phyloP scores from a whole-genome alignment of 441 rosid genomes.

The Breynia disticha region DNA sequence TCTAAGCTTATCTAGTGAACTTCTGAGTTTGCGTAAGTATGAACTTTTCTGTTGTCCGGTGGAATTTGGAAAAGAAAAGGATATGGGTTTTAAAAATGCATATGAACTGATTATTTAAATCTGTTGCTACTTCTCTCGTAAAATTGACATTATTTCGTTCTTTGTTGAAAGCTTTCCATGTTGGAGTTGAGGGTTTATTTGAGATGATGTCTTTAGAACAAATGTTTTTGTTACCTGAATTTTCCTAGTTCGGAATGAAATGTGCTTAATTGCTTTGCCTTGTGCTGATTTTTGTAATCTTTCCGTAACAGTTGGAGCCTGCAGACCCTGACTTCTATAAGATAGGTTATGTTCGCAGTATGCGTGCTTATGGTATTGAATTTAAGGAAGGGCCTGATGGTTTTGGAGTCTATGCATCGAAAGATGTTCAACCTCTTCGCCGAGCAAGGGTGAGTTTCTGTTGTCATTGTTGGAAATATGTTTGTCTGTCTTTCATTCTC shows the following conservation, averaged over 20 bases:
- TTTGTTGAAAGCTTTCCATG: no score
- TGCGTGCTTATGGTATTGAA: slow-evolving; percentile 87
- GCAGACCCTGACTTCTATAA: slow-evolving; percentile 92
- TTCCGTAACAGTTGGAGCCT: slow-evolving; percentile 29
- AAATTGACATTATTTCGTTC: no score
- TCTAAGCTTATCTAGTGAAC: no score
- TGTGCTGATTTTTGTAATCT: background rate
- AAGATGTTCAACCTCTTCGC: slow-evolving; percentile 69
- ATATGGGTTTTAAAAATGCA: no score
- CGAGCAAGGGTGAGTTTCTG: slow-evolving; percentile 71
- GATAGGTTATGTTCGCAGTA: slow-evolving; percentile 69
- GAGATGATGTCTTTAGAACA: no score
- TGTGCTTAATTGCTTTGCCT: background rate
- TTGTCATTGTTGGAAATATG: background rate
- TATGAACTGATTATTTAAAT: no score
- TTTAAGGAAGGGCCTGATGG: slow-evolving; percentile 90
- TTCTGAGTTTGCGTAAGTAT: no score
- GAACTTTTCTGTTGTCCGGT: no score
- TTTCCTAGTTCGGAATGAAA: background rate
- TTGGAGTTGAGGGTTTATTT: no score
- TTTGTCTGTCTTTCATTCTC: no score
- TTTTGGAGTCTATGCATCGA: slow-evolving; percentile 83
- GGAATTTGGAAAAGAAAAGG: no score
- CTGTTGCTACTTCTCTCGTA: no score
- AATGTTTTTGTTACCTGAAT: background rate